Percentiles rank a stretch among this genome's conserved stretches.
phyloP scores from a whole-genome alignment of 805 yeast genomes.

The Ogataea saltuana region DNA sequence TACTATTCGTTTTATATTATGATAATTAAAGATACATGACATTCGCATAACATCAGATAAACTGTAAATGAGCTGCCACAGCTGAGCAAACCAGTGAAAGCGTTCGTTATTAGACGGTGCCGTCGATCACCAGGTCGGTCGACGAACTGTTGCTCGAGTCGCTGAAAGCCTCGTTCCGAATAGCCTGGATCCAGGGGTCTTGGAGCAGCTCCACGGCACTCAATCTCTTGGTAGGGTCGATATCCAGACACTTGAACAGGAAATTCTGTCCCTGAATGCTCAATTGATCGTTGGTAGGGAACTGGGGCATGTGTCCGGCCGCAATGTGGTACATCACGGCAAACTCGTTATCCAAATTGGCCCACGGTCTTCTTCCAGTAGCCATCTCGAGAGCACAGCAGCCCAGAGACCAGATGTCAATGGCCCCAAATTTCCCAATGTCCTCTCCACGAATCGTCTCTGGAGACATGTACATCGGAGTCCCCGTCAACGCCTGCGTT shows the following conservation, averaged over 20 bases:
- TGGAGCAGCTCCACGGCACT: conserved; percentile 80
- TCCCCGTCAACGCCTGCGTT: conserved; percentile 66
- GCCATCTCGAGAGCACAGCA: conserved; percentile 97
- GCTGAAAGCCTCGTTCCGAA: conserved; percentile 69
- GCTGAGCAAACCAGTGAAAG: no score
- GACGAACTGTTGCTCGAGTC: conserved; percentile 32
- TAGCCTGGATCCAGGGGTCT: conserved; percentile 87
- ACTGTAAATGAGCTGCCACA: no score
- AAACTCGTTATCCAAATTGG: conserved; percentile 94
- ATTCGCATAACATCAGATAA: no score
- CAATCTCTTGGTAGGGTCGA: conserved; percentile 77
- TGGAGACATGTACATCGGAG: conserved; percentile 99
- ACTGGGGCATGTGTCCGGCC: conserved; percentile 85
- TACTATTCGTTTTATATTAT: not conserved
- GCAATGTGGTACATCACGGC: conserved; percentile 98
- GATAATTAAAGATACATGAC: not conserved
- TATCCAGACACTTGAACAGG: conserved; percentile 72
- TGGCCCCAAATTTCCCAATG: conserved; percentile 60
- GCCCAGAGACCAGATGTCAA: conserved; percentile 95
- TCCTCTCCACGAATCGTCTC: conserved; percentile 84
- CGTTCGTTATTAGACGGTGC: not conserved
- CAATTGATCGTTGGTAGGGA: conserved; percentile 78
- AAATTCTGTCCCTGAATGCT: conserved; percentile 73
- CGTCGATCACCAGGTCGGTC: conserved; percentile 14
- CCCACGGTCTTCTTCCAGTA: conserved; percentile 96